These are phyloP conservation scores for Arthroderma uncinatum DNA, from an alignment of 2,329 filamentous ascomycete species.

Conservation along the genomic window DNA sequence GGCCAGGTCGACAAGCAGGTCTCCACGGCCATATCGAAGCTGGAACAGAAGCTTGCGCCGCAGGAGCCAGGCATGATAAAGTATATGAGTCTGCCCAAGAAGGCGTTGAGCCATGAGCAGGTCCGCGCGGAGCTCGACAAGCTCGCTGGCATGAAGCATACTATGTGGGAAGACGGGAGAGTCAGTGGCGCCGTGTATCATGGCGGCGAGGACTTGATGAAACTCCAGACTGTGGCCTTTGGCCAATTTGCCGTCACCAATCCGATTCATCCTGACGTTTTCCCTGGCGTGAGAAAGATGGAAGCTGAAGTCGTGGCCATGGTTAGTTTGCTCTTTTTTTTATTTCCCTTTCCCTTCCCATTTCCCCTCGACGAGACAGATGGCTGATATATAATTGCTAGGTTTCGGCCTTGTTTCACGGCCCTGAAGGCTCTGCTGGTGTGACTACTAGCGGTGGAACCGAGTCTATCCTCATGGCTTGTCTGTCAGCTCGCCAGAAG, in stretches of 20 bases:
- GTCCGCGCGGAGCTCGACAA: slow-evolving; percentile 68
- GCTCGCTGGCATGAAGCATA: slow-evolving; percentile 80
- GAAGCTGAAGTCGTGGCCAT: slow-evolving; percentile 96
- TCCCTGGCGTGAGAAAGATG: slow-evolving; percentile 97
- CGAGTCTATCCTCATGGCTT: slow-evolving; percentile 94
- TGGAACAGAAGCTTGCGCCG: slow-evolving; percentile 75
- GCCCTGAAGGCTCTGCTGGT: slow-evolving; percentile 71
- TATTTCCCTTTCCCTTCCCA: not conserved
- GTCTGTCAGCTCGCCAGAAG: slow-evolving; percentile 79
- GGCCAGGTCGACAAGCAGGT: slow-evolving; percentile 77
- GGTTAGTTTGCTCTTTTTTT: slow-evolving; percentile 42
- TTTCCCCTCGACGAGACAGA: not conserved
- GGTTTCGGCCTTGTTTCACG: slow-evolving; percentile 73
- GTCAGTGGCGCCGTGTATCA: slow-evolving; percentile 96
- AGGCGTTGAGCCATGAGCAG: slow-evolving; percentile 70
- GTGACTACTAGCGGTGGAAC: slow-evolving; percentile 88
- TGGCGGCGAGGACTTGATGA: slow-evolving; percentile 68
- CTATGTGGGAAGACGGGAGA: slow-evolving; percentile 88
- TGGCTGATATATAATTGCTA: slow-evolving; percentile 17
- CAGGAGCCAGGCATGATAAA: slow-evolving; percentile 58
- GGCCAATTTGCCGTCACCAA: slow-evolving; percentile 90
- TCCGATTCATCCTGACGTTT: slow-evolving; percentile 95
- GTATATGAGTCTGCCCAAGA: slow-evolving; percentile 65
- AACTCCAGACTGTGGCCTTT: slow-evolving; percentile 85
- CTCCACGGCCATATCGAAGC: slow-evolving; percentile 62